Base-by-base conservation (phyloP, 129 eudicot genomes). In the Lactuca saligna region DNA sequence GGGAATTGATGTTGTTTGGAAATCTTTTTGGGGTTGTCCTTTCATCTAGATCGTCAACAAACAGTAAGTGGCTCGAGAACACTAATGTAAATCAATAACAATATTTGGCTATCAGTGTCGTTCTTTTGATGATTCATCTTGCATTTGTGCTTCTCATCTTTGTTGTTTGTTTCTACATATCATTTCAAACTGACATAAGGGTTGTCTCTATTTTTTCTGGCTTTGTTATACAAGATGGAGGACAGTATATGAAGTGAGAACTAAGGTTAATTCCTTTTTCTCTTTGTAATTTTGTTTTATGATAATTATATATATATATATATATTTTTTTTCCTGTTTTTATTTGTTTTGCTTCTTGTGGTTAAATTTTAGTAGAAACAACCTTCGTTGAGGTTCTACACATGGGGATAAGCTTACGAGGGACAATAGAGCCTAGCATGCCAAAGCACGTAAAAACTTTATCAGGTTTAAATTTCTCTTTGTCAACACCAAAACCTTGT, bases 391-490 rank as follows among this genome's bases (percentile, higher is more conserved):
- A 42, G 81, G 77, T 67, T 53, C 69, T 20, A 75, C 54, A 44
- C 53, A 58, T 53, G 54, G 53, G 25, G 68, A 70, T 42, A 75
- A 68, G 61, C n/a, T 20, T 54, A 84, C 78, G 5, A 83, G 72
- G 79, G 68, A 38, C 46, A 87, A 87, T 63, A 84, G 81, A 89
- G 33, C 68, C 7, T 71, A 84, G 41, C 95, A 87, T 79, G 82
- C 68, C 54, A 69, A 69, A 16, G 78, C 83, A 57, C 89, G 76
- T 72, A 66, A 79, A 53, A 76, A 76, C 54, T 87, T 87, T 80
- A 14, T 63, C 87, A 15, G 79, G 79, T 57, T 72, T 87, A 41
- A 83, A 84, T 13, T 82, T 37, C 74, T 87, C 95, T 13, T 32
- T 87, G 59, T 16, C 82, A 0, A 56, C 75, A 17, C 95, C 81